Base-by-base conservation (phyloP, 306 rosid species). In the Cajanus cajan region DNA sequence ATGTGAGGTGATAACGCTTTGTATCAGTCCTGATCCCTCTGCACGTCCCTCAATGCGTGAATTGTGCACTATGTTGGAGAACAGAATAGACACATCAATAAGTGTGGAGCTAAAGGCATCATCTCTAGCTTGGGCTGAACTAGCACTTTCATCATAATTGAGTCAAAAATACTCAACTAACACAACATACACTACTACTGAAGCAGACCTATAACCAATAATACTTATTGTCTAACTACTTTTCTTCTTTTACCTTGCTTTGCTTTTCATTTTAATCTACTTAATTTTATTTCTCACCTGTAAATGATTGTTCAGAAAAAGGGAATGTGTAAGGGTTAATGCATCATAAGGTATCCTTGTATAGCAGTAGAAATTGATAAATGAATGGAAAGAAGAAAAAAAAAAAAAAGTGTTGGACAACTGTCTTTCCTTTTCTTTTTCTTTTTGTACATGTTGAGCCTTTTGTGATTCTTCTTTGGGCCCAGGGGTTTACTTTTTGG, bases 51-150 rank as follows among this genome's bases (percentile, higher is more conserved):
- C 84, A 16, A 93, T 91, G 96, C 79, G 45, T 74, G 98, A 93
- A 70, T 22, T 93, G 21, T 90, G 93, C 85, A 54, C 25, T 76
- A 85, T 89, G 85, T 67, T 96, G 78, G 98, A 93, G 89, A 85
- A 82, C 87, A 78, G 72, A 85, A 93, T 96, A 2, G 98, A 93
- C 89, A 91, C 97, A 22, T 85, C 98, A 0, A 78, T 90, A 41
- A 85, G 86, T 0, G 73, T 89, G 22, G 99, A 93, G 75, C 86
- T 93, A 71, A 96, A 88, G 87, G 77, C 96, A 6, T 90, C 98
- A 76, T 91, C 97, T 54, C 76, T 96, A 78, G 99, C 99, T 58
- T 96, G 99, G 99, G 99, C 98, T 48, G 98, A 96, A 54, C 94
- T 93, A 68, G 98, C 94, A 22, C 97, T 96, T 73, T 89, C 90